Base-by-base conservation (phyloP, 2,329 filamentous ascomycete genomes). In the Stagonosporopsis tanaceti region DNA sequence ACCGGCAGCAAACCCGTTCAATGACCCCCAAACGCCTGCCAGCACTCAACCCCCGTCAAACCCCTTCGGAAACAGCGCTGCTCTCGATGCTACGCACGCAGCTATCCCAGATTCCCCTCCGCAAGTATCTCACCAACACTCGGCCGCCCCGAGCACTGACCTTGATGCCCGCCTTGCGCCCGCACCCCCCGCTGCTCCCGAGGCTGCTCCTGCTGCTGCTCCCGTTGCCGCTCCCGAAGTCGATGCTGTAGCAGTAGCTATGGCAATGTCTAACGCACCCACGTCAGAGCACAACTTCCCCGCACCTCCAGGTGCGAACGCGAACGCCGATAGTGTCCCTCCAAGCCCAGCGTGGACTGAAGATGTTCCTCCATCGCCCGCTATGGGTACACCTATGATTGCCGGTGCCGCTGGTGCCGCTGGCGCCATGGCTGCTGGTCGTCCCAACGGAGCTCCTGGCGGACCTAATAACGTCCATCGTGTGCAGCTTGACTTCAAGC, bases 401-500 rank as follows among this genome's bases (percentile, higher is more conserved):
- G 54, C 38, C 27, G 54, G 48, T 25, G 34, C 76, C 41, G 69
- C 72, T 24, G 78, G 76, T 37, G 78, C 72, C 41, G 69, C 72
- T 24, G 78, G 76, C 35, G 78, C 72, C 40, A 84, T 83, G 11
- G 87, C 85, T 40, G 88, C 88, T 64, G 85, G 85, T 12, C 85
- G 84, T 47, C 85, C 86, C 41, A 86, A 84, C 53, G 87, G 86
- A 17, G 86, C 87, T 22, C 72, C 67, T 60, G 62, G 74, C 42
- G 62, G 55, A 50, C 64, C 77, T 17, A 83, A 81, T 70, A 88
- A 91, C 64, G 93, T 98, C 53, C 90, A 98, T 77, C 92, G 95
- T 62, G 92, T 98, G 32, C 92, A 97, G 76, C 87, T 98, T 66
- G 93, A 97, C 76, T 99, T 98, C 78, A 90, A 87, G 75, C 93